phyloP scores from a whole-genome alignment of 805 yeast species.

The Kodamaea hsintzibuensis region DNA sequence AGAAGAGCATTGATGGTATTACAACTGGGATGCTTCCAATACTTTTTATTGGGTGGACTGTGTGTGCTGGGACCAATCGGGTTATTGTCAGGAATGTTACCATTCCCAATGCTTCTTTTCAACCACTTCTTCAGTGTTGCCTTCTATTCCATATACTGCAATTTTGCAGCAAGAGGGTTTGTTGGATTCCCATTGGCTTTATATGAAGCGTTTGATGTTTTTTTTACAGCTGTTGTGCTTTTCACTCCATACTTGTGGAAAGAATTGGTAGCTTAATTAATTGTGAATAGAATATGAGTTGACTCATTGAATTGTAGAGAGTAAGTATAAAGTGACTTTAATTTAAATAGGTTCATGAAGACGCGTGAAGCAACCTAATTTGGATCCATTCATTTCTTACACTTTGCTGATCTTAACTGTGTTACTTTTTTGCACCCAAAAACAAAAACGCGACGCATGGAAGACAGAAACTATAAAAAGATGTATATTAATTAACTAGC shows the following conservation, averaged over 20 bases:
- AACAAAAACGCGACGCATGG: not conserved
- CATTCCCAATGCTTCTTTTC: constrained; percentile 72
- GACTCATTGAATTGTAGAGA: not conserved
- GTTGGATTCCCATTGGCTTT: constrained; percentile 70
- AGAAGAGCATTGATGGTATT: constrained; percentile 60
- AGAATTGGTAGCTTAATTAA: constrained; percentile 34
- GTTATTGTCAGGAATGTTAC: constrained; percentile 77
- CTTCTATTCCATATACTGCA: constrained; percentile 72
- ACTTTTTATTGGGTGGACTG: constrained; percentile 82
- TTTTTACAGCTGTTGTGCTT: constrained; percentile 72
- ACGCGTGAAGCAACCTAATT: no score
- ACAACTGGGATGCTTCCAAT: constrained; percentile 86
- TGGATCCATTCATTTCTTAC: no score
- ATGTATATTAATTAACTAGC: no score
- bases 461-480: not conserved
- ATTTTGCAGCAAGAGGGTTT: constrained; percentile 65
- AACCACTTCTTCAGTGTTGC: constrained; percentile 92
- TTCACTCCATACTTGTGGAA: constrained; percentile 75
- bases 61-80: constrained; percentile 79
- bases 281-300: not conserved
- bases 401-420: no score
- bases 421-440: not conserved
- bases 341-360: no score
- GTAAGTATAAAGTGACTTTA: no score
- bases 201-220: constrained; percentile 63